Base-by-base conservation (phyloP, 176 grass and related monocot genomes). In the Olyra latifolia region DNA sequence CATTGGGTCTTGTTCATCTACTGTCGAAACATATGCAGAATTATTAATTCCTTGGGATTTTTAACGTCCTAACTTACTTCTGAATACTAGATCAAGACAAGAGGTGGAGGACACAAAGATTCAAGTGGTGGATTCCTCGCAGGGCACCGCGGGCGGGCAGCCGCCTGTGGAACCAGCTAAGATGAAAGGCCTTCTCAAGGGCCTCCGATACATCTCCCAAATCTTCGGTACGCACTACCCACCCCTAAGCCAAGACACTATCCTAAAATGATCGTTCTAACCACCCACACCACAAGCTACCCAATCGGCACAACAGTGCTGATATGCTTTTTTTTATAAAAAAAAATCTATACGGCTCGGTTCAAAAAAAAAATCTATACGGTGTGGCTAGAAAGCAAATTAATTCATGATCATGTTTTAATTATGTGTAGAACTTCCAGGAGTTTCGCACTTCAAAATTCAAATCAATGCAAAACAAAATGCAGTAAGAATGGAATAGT, bases 161-260 rank as follows among this genome's bases (percentile, higher is more conserved):
- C 82, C 87, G 82, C 87, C 87, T 89, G 82, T 91, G 94, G 92
- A 89, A 60, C 83, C 84, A 5, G 72, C 7, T 62, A 98, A 93
- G 77, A 98, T 98, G 96, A 98, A 98, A 79, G 92, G 92, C 19
- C 88, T 98, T 41, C 86, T 98, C 88, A 98, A 91, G 80, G 96
- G 92, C 78, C 92, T 98, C 43, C 92, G 96, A 16, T 98, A 98
- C 75, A 93, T 98, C 78, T 93, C 96, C 3, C 96, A 98, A 58
- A 95, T 98, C 47, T 93, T 98, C 11, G 96, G 96, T 98, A 88
- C 29, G n/a, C 22, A 38, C 77, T 71, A 14, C 19, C 2, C 27
- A 29, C 52, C 52, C 24, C 10, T 57, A 28, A 4, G 45, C 38
- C 66, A 48, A 25, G 11, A 19, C 32, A 10, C 29, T 7, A 32